A percentile compares a stretch with the other conserved stretches of the same genome.
phyloP scores from a whole-genome alignment of 768 basidiomycete species.

The Phylloporus scabripes region DNA sequence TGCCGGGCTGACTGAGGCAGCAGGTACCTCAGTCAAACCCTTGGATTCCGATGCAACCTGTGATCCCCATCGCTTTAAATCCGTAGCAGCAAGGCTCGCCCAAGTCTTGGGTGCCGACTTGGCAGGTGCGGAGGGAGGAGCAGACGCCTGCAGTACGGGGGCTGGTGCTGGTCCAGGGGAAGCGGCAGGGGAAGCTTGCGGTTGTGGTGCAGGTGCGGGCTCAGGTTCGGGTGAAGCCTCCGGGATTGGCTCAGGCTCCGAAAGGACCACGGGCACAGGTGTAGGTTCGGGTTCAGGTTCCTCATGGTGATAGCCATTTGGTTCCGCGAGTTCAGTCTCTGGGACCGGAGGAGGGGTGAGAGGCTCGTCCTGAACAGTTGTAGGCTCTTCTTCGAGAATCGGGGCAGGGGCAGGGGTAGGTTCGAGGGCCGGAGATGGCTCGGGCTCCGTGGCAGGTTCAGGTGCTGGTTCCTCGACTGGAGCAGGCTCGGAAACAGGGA shows the following conservation, averaged over 20 bases:
- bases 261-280: constrained; percentile 22
- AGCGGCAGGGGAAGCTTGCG: constrained; percentile 7
- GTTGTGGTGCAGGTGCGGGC: constrained; percentile 21
- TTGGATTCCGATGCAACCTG: constrained; percentile 74
- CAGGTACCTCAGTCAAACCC: constrained; percentile 64
- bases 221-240: constrained; percentile 24
- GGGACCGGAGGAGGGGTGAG: constrained; percentile 31
- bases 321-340: constrained; percentile 38
- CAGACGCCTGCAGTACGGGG: constrained; percentile 27
- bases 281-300: constrained; percentile 30
- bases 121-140: constrained; percentile 29
- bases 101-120: constrained; percentile 70
- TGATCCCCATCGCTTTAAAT: constrained; percentile 79
- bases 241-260: constrained; percentile 23
- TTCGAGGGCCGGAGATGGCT: constrained; percentile 31
- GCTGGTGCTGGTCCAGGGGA: constrained; percentile 28
- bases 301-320: constrained; percentile 36
- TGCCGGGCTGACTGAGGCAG: constrained; percentile 34
- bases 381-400: constrained; percentile 35
- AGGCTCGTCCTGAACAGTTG: constrained; percentile 32
- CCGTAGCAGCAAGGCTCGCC: constrained; percentile 87
- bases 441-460: constrained; percentile 27
- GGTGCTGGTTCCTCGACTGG: constrained; percentile 31
- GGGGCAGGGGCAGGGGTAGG: constrained; percentile 27
- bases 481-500: constrained; percentile 33